Conservation (phyloP, 176 grass and related monocot species). For the Chrysopogon serrulatus region DNA sequence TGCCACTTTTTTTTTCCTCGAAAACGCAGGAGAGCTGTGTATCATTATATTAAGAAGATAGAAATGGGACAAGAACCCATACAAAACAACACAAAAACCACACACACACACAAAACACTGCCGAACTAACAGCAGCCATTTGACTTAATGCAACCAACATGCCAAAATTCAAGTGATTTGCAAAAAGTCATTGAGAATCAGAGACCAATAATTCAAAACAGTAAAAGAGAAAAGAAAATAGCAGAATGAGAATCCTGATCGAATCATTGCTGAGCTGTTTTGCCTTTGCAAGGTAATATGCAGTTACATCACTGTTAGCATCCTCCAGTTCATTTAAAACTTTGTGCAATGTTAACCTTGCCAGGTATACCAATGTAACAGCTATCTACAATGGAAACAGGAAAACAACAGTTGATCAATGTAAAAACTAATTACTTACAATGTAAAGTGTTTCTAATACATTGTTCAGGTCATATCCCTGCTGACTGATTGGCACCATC, state of each 20-base stretch:
- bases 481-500: not conserved
- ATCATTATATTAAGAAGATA: too few relatives aligned
- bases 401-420: constrained; percentile 15
- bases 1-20: too few relatives aligned
- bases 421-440: not conserved
- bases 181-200: not conserved
- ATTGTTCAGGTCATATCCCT: not conserved
- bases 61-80: too few relatives aligned
- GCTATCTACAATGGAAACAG: constrained; percentile 54
- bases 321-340: constrained; percentile 35
- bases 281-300: constrained; percentile 43
- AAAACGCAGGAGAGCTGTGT: too few relatives aligned
- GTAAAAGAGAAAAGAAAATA: not conserved
- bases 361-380: constrained; percentile 56
- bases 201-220: not conserved
- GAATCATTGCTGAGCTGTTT: constrained; percentile 56
- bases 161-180: not conserved
- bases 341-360: constrained; percentile 63
- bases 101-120: too few relatives aligned
- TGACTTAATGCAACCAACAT: not conserved
- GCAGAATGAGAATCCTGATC: constrained; percentile 55
- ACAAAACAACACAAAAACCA: too few relatives aligned
- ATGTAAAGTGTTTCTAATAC: not conserved
- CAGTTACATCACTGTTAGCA: constrained; percentile 33
- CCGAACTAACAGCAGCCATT: not conserved